Percentiles rank a stretch among this genome's conserved stretches.
Evolutionary conservation across 306 rosid genomes (phyloP).

Genomic region (Prinsepia uniflora): DNA sequence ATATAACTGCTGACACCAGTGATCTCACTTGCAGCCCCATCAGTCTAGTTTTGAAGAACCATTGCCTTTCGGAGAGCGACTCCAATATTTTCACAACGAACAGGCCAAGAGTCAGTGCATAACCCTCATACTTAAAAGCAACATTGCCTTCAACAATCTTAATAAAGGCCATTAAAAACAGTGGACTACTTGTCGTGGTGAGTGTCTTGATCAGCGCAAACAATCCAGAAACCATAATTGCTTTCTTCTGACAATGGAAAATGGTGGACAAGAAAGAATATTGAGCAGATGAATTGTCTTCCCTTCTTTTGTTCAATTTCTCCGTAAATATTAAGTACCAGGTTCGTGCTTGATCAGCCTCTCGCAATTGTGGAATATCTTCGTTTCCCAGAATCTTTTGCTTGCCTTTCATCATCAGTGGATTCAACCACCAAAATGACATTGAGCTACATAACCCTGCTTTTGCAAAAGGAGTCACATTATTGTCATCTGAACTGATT

Average conservation of each 20-base stretch:
- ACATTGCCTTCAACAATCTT: constrained; percentile 13
- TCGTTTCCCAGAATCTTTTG: constrained; percentile 15
- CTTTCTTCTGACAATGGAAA: constrained; percentile 7
- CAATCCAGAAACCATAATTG: constrained; percentile 20
- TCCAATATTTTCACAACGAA: constrained; percentile 16
- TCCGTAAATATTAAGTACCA: constrained; percentile 9
- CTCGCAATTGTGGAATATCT: constrained; percentile 23
- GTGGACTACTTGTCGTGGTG: constrained; percentile 1
- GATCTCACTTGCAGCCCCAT: constrained; percentile 30
- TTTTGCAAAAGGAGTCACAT: constrained; percentile 26
- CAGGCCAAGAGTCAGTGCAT: constrained; percentile 24
- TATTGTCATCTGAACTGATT: constrained; percentile 7
- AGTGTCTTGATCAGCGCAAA: constrained; percentile 19
- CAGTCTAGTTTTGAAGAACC: constrained; percentile 17
- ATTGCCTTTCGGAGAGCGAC: constrained; percentile 29
- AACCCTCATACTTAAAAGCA: constrained; percentile 25
- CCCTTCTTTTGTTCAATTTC: constrained; percentile 11
- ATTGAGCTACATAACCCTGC: constrained; percentile 19
- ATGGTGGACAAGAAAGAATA: constrained; percentile 14
- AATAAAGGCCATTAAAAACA: constrained; percentile 24
- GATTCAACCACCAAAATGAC: constrained; percentile 40
- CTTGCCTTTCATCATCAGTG: constrained; percentile 28
- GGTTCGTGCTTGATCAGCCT: constrained; percentile 27
- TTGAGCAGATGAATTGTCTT: constrained; percentile 1
- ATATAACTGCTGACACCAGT: constrained; percentile 27